phyloP scores from a whole-genome alignment of 1,139 yeast genomes.

The Kodamaea anthophila region DNA sequence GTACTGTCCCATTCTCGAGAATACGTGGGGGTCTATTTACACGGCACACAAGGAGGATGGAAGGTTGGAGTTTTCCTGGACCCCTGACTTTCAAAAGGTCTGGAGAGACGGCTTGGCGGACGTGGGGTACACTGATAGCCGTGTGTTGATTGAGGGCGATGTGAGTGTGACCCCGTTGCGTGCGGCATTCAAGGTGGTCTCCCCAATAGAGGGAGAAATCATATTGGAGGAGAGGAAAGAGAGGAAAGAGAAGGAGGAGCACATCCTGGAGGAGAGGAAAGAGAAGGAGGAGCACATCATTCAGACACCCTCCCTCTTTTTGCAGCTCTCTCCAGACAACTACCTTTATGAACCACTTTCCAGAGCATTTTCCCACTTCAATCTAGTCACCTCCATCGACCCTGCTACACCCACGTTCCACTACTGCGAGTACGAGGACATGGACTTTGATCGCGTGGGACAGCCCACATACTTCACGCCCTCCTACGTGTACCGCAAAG shows the following conservation, averaged over 20 bases:
- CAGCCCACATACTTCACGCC: slow-evolving; percentile 55
- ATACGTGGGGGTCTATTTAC: slow-evolving; percentile 68
- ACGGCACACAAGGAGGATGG: slow-evolving; percentile 22
- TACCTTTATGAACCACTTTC: slow-evolving; percentile 58
- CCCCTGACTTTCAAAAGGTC: slow-evolving; percentile 71
- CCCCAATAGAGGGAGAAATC: slow-evolving; percentile 54
- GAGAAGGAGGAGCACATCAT: background rate
- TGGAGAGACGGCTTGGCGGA: slow-evolving; percentile 54
- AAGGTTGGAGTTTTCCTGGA: slow-evolving; percentile 57
- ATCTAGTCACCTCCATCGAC: slow-evolving; percentile 18
- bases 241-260: slow-evolving; percentile 1
- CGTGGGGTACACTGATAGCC: slow-evolving; percentile 49
- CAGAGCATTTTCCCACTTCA: slow-evolving; percentile 33
- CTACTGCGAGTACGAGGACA: slow-evolving; percentile 85
- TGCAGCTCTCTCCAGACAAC: slow-evolving; percentile 32
- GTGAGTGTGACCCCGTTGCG: slow-evolving; percentile 76
- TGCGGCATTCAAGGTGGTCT: slow-evolving; percentile 61
- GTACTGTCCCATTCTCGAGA: slow-evolving; percentile 73
- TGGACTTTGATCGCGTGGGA: slow-evolving; percentile 63
- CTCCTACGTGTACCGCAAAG: slow-evolving; percentile 81
- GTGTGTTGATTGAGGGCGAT: slow-evolving; percentile 47
- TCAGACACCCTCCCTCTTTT: slow-evolving; percentile 14
- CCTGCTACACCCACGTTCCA: slow-evolving; percentile 47
- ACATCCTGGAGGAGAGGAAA: background rate
- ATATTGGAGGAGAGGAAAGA: slow-evolving; percentile 15